Percentiles rank a stretch among this genome's conserved stretches.
Conservation (phyloP, 805 yeast genomes). For the Ogataea sp. region DNA sequence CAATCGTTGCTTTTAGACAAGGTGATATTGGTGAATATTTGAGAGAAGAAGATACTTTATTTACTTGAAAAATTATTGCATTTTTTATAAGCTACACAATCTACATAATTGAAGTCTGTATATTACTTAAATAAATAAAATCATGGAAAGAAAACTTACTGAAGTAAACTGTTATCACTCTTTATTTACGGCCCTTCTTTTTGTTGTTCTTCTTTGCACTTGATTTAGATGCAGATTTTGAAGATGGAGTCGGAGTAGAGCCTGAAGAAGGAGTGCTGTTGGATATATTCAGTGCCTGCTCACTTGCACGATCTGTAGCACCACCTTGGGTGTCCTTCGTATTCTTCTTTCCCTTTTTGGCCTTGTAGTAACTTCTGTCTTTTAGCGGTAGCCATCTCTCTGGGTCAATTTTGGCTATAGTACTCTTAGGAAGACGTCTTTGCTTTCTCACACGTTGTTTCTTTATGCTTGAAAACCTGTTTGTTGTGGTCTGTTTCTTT, state of each 20-base stretch:
- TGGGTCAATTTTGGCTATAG: conserved; percentile 34
- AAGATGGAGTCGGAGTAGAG: conserved; percentile 7
- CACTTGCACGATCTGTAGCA: conserved; percentile 37
- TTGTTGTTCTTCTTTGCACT: conserved; percentile 12
- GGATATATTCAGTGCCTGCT: conserved; percentile 24
- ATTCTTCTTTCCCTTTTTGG: conserved; percentile 59
- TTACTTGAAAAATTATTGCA: conserved; percentile 34
- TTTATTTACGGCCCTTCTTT: conserved; percentile 14
- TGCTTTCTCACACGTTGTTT: conserved; percentile 18
- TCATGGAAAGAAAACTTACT: no score
- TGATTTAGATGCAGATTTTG: conserved; percentile 5
- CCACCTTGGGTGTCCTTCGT: conserved; percentile 58
- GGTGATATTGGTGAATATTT: conserved; percentile 96
- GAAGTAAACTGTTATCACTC: neutral
- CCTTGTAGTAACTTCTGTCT: conserved; percentile 77
- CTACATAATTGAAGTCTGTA: neutral
- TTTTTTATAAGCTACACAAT: neutral
- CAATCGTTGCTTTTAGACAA: conserved; percentile 92
- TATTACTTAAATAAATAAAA: neutral
- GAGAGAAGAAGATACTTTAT: conserved; percentile 95
- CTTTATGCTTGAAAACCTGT: conserved; percentile 4
- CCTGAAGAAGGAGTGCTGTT: conserved; percentile 5
- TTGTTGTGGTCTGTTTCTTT: conserved; percentile 1
- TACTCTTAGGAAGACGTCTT: conserved; percentile 19
- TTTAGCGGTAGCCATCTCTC: conserved; percentile 92